A percentile compares a stretch with the other conserved stretches of the same genome.
Evolutionary conservation across 1,139 yeast genomes (phyloP).

Genomic region (Pichia inconspicua): DNA sequence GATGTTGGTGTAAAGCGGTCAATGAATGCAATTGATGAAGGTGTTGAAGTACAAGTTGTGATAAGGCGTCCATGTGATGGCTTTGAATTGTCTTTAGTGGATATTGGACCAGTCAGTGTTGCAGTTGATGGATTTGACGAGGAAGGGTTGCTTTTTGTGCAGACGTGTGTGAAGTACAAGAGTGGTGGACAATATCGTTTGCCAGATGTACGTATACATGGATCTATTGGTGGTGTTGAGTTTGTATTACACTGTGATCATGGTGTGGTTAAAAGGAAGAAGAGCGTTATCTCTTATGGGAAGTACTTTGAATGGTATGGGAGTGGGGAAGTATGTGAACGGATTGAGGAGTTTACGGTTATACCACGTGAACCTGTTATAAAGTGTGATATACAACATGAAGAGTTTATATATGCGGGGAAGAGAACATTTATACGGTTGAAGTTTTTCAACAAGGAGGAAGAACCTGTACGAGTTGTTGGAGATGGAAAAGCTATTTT

Average conservation of each 20-base stretch:
- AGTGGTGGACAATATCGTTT: slow-evolving; percentile 19
- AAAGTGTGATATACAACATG: slow-evolving; percentile 15
- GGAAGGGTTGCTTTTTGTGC: slow-evolving; percentile 17
- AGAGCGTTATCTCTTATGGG: not conserved
- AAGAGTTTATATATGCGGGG: slow-evolving; percentile 24
- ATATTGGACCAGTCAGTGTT: slow-evolving; percentile 16
- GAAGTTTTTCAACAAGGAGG: slow-evolving; percentile 25
- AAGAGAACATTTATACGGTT: slow-evolving; percentile 23
- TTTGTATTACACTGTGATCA: not conserved
- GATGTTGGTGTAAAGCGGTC: slow-evolving; percentile 17
- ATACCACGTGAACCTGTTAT: slow-evolving; percentile 30
- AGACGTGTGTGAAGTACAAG: slow-evolving; percentile 19
- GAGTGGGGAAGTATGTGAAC: not conserved
- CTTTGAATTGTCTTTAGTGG: slow-evolving; percentile 20
- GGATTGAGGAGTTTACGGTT: not conserved
- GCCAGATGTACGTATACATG: slow-evolving; percentile 5
- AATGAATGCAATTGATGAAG: slow-evolving; percentile 18
- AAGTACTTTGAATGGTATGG: slow-evolving; percentile 4
- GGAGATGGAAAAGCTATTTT: slow-evolving; percentile 2
- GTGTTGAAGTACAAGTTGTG: slow-evolving; percentile 26
- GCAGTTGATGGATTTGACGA: slow-evolving; percentile 2
- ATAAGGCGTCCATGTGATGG: slow-evolving; percentile 23
- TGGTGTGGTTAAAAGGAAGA: not conserved
- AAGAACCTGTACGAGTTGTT: slow-evolving; percentile 17
- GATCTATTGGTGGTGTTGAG: slow-evolving; percentile 4